Evolutionary conservation across 116 monocot species (phyloP).

Genomic region (Iris pallida): DNA sequence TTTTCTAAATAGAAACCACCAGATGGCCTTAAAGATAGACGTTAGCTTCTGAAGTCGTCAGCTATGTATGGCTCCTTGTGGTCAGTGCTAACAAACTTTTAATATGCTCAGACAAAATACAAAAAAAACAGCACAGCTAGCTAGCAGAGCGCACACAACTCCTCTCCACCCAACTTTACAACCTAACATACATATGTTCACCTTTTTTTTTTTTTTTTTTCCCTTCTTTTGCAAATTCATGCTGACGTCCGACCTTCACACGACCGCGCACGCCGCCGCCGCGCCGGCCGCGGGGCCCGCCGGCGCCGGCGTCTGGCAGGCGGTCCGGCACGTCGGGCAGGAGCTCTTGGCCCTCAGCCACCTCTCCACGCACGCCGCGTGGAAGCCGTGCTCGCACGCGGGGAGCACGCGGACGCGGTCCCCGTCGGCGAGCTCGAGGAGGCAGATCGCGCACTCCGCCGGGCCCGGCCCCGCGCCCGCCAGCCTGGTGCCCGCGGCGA

Average conservation of each 20-base stretch:
- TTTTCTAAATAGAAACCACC: too few species aligned
- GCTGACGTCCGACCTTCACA: not conserved
- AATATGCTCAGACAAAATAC: too few species aligned
- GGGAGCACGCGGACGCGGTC: constrained; percentile 26
- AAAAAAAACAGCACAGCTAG: too few species aligned
- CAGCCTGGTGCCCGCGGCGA: constrained; percentile 1
- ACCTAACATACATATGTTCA: too few species aligned
- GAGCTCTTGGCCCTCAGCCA: constrained; percentile 24
- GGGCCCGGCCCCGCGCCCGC: constrained; percentile 9
- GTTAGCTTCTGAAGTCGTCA: too few species aligned
- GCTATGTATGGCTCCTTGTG: too few species aligned
- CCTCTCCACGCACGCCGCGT: constrained; percentile 27
- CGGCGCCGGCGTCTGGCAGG: constrained; percentile 10
- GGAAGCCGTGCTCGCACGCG: constrained; percentile 31
- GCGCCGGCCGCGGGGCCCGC: not conserved
- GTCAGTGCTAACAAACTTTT: too few species aligned
- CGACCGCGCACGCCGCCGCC: not conserved
- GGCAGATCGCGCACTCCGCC: constrained; percentile 36
- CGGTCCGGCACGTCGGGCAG: constrained; percentile 33
- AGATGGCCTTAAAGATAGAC: too few species aligned
- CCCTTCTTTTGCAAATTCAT: too few species aligned
- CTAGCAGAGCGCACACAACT: too few species aligned
- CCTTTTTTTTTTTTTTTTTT: too few species aligned
- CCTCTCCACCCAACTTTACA: too few species aligned
- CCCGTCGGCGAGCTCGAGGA: constrained; percentile 28